Conservation (phyloP, 192 early-diverging fungal species). For the Backusella morwellensis region DNA sequence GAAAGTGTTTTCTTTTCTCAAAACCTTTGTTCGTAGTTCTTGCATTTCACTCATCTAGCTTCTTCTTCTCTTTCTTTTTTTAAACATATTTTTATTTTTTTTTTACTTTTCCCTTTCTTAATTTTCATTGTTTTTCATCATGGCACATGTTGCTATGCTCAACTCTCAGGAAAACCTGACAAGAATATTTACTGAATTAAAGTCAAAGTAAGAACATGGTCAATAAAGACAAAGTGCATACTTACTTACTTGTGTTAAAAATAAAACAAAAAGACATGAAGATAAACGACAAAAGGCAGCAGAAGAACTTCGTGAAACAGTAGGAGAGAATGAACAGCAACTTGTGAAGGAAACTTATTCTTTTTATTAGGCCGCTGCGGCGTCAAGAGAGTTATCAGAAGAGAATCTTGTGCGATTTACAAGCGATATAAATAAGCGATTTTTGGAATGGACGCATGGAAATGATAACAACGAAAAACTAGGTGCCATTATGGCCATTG, state of each 20-base stretch:
- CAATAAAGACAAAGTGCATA: neutral
- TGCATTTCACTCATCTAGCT: neutral
- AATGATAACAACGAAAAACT: conserved; percentile 76
- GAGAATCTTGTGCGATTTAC: conserved; percentile 73
- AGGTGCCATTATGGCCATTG: conserved; percentile 79
- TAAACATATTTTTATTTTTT: neutral
- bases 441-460: conserved; percentile 78
- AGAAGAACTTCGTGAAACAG: conserved; percentile 61
- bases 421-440: conserved; percentile 75
- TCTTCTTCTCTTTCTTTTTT: neutral
- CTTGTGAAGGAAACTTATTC: neutral
- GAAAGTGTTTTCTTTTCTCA: neutral
- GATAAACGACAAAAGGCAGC: conserved; percentile 56
- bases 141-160: conserved; percentile 32
- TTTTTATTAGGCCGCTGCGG: conserved; percentile 18
- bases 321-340: conserved; percentile 29
- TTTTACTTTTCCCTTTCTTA: neutral
- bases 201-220: conserved; percentile 44
- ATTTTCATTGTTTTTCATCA: conserved; percentile 14
- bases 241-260: neutral
- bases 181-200: conserved; percentile 43
- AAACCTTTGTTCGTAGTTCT: neutral
- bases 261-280: conserved; percentile 51
- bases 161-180: conserved; percentile 34
- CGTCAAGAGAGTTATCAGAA: conserved; percentile 63